Percentiles rank a stretch among this genome's conserved stretches.
These are phyloP conservation scores for Larix sibirica DNA, from an alignment of 83 land plant species.

Conservation along the genomic window DNA sequence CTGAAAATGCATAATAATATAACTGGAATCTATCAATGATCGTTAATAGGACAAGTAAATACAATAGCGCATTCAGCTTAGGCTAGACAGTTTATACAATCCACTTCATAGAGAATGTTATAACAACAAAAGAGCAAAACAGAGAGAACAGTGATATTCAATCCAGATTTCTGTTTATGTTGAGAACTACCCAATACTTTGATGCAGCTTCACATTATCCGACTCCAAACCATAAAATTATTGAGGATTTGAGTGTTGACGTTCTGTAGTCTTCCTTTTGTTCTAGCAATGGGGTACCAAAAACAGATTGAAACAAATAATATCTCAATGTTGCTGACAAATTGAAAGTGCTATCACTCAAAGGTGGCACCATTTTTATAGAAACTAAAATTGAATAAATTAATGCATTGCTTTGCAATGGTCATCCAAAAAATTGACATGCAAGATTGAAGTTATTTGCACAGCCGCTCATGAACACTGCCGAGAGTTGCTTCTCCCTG, in stretches of 20 bases:
- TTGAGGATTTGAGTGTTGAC: background rate
- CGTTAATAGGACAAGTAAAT: background rate
- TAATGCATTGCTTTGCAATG: background rate
- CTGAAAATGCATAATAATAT: no score
- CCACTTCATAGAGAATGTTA: background rate
- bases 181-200: background rate
- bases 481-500: background rate
- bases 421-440: conserved; percentile 2
- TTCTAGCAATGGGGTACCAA: background rate
- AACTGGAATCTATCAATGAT: background rate
- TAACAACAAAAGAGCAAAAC: background rate
- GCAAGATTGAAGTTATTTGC: background rate
- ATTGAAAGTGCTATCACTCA: conserved; percentile 7
- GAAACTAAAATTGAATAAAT: background rate
- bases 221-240: background rate
- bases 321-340: background rate
- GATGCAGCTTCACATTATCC: background rate
- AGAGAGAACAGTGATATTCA: background rate
- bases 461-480: background rate
- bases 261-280: background rate
- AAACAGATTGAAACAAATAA: background rate
- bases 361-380: background rate
- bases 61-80: background rate
- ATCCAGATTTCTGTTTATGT: background rate
- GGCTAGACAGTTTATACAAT: background rate